Evolutionary conservation across 192 early-diverging fungal genomes (phyloP), one percentile per base, ranked within the genome.

Genomic region (Podila epicladia): DNA sequence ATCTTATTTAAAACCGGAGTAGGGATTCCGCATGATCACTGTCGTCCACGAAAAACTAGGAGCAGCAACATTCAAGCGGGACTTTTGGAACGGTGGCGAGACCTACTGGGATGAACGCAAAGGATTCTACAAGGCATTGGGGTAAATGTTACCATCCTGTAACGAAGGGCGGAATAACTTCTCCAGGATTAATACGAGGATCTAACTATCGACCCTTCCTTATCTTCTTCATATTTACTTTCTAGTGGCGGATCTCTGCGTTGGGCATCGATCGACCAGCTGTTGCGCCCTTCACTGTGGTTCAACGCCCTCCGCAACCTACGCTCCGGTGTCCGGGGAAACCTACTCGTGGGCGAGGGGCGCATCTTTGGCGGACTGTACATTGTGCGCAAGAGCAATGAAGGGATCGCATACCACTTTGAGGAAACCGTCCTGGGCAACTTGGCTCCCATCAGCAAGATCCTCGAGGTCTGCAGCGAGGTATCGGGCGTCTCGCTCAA

Each of bases 21-120:
- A 67, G 68, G 60, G 60, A 19, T 73, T 78, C 82, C 69, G 82
- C 9, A 69, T 86, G 71, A 58, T 78, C 24, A 75, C 82, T 4
- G 74, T 86, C 3, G 35, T 84, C 17, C 82, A 84, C 31, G 82
- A 86, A 65, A 83, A 82, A 17, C 41, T 84, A 5, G 85, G 85
- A 2, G 76, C 83, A 31, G 62, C 68, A 5, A 84, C 82, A 6
- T 86, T 86, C 51, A 65, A 82, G 58, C 61, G 41, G 2, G 72
- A 82, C 8, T 86, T 69, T 59, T 86, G 85, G 85, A 73, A 76
- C 20, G 64, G 69, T 17, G 74, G 76, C 24, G 73, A 75, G 51
- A 71, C 77, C 31, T 86, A 82, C 49, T 72, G 74, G 33, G 85
- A 86, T 68, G 57, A 48, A 8, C 41, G 68, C 57, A 86, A 84